Base-by-base conservation (phyloP, 2,329 filamentous ascomycete species). In the Aspergillus aculeatinus region DNA sequence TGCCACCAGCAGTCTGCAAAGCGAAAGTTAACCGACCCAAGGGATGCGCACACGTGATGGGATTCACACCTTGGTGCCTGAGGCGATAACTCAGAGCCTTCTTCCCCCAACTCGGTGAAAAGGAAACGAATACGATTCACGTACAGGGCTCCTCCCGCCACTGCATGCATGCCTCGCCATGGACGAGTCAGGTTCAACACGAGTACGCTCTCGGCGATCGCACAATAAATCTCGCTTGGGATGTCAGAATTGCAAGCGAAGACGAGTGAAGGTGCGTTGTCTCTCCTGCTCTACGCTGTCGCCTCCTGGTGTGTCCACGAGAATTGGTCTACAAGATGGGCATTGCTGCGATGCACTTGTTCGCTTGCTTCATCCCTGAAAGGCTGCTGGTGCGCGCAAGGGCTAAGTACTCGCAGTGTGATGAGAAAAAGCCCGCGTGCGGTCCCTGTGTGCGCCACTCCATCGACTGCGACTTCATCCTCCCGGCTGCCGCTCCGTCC, bases 381-480 rank as follows among this genome's bases (percentile, higher is more conserved):
- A 53, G 16, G 16, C 39, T 44, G 42, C 35, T 39, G 35, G 59
- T 14, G n/a, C 12, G 33, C 12, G 6, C 11, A 27, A 27, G 9
- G 14, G 21, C 16, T 54, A 25, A 33, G 42, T n/a, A 4, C 11
- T 11, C 48, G 16, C 66, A 75, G 73, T 76, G 73, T 54, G 73
- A 75, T 47, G 73, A 76, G 59, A 70, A 67, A 48, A 68, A 65
- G n/a, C 72, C 72, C 7, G 52, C 55, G 12, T 75, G 72, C 60
- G 59, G 58, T 9, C 74, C 73, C 50, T 75, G 73, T 54, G 39
- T 60, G 21, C 65, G 68, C 7, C 72, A 74, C 57, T 63, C 64
- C 10, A 63, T 71, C 16, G 63, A 66, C 31, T 75, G 73, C 54
- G 67, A 68, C 53, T 74, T 71, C 39, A 42, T 54, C 6, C 12